Percentiles rank a stretch among this genome's conserved stretches.
Evolutionary conservation across 345 rosid genomes (phyloP).

Genomic region (Mallotus nudiflorus): DNA sequence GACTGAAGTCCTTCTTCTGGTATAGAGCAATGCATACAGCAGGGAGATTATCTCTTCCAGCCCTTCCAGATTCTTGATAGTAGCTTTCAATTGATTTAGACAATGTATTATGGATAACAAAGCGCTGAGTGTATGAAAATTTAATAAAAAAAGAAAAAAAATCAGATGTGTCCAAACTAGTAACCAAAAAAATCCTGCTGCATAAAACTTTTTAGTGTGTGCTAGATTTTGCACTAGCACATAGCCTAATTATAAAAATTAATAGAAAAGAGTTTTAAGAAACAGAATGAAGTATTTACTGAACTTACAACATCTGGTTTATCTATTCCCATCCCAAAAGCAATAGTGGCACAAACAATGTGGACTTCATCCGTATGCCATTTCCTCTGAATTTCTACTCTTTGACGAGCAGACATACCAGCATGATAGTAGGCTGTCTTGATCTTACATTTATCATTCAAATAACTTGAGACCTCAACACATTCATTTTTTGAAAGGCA

Average conservation of each 20-base stretch:
- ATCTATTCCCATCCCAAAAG: slow-evolving; percentile 99
- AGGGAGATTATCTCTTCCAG: slow-evolving; percentile 76
- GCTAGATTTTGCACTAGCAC: slow-evolving; percentile 3
- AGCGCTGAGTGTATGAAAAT: slow-evolving; percentile 49
- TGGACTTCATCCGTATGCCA: slow-evolving; percentile 85
- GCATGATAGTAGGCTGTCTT: slow-evolving; percentile 79
- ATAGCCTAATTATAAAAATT: not conserved
- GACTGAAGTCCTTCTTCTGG: slow-evolving; percentile 94
- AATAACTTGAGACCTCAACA: slow-evolving; percentile 66
- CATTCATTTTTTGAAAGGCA: slow-evolving; percentile 91
- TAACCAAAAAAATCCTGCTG: not conserved
- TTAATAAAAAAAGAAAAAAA: not conserved
- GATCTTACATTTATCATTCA: slow-evolving; percentile 71
- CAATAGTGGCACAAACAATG: slow-evolving; percentile 84
- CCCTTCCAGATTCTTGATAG: slow-evolving; percentile 95
- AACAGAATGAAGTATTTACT: not conserved
- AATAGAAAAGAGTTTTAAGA: not conserved
- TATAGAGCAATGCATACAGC: slow-evolving; percentile 69
- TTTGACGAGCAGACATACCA: slow-evolving; percentile 69
- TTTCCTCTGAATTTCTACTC: slow-evolving; percentile 74
- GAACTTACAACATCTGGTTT: slow-evolving; percentile 81
- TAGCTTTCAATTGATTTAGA: slow-evolving; percentile 95
- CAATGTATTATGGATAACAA: slow-evolving; percentile 84
- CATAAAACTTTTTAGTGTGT: not conserved
- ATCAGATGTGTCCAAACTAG: too few species aligned